These are phyloP conservation scores for Withania somnifera DNA, from an alignment of 305 asterid species.

Conservation along the genomic window DNA sequence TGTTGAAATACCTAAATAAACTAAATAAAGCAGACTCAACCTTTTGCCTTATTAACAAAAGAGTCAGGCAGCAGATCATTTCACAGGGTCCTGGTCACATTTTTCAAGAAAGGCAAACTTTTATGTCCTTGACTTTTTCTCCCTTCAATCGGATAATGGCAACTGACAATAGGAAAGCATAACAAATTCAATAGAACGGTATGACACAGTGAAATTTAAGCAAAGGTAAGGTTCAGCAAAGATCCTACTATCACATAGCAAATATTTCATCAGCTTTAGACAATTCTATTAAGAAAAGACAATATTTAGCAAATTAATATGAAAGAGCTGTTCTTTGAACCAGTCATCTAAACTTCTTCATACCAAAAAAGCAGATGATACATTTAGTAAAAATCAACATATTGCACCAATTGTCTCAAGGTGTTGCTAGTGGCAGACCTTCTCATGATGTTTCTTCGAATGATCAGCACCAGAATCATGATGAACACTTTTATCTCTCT, in stretches of 20 bases:
- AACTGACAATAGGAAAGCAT: not conserved
- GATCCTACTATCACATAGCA: not conserved
- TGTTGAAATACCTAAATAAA: not conserved
- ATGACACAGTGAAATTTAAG: not conserved
- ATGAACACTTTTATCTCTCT: conserved; percentile 62
- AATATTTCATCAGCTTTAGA: not conserved
- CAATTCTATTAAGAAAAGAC: not conserved
- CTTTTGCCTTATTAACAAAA: not conserved
- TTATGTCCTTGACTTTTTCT: not conserved
- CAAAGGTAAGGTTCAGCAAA: not conserved
- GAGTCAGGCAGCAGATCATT: not conserved
- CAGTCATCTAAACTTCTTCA: not conserved
- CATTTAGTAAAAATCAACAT: not conserved
- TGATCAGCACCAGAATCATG: conserved; percentile 79
- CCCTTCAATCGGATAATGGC: not conserved
- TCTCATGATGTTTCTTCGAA: conserved; percentile 65
- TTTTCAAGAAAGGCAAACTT: not conserved
- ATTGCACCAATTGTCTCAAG: not conserved
- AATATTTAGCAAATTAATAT: not conserved
- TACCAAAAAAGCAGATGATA: not conserved
- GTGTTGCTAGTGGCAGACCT: conserved; percentile 34
- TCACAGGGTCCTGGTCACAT: not conserved
- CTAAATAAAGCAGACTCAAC: not conserved
- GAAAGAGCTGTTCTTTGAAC: not conserved
- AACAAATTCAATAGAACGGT: not conserved